Evolutionary conservation across 1,284 basidiomycete genomes (phyloP), one percentile per base, ranked within the genome.

Genomic region (Vanrija sp.): DNA sequence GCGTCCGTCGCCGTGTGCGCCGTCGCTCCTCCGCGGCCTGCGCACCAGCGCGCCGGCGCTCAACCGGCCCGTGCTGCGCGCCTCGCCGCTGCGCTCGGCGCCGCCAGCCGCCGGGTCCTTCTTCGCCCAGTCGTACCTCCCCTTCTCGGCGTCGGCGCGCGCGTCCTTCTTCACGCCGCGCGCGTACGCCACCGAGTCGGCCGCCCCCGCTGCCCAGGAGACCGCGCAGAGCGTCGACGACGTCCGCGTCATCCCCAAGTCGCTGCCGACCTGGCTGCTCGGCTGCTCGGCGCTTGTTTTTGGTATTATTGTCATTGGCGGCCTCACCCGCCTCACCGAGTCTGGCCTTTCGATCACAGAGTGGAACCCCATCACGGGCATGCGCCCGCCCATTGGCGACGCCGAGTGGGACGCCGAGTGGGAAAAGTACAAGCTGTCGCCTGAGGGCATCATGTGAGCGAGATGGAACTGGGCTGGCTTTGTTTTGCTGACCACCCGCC

Each of bases 311-410:
- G 86, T 98, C 48, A 91, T 99, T 6, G 96, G 96, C 38, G 96
- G 95, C 10, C 84, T 98, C 51, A 99, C 96, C 2, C 87, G 96
- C 43, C 83, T 99, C 58, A 99, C 96, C 5, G 96, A 99, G 78
- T 96, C 92, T 23, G 96, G 96, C 6, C 80, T 99, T 60, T 94
- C 91, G 64, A 99, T 99, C 73, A 95, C 91, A 29, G 96, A 99
- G 81, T 99, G 96, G 96, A 85, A 86, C 57, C 92, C 95, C 6
- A 86, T 98, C 62, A 88, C 91, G 46, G 96, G 96, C 21, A 81
- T 93, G 53, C 74, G 92, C 16, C 91, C 94, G 16, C 96, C 96
- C 3, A 77, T 91, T 38, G 84, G 84, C 2, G 77, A 82, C 16
- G 83, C 80, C 2, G 85, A 91, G 58, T 99, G 96, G 96, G 81